Percentiles rank a stretch among this genome's conserved stretches.
These are phyloP conservation scores for Fusarium sp. DNA, from an alignment of 2,329 filamentous ascomycete genomes.

Conservation along the genomic window DNA sequence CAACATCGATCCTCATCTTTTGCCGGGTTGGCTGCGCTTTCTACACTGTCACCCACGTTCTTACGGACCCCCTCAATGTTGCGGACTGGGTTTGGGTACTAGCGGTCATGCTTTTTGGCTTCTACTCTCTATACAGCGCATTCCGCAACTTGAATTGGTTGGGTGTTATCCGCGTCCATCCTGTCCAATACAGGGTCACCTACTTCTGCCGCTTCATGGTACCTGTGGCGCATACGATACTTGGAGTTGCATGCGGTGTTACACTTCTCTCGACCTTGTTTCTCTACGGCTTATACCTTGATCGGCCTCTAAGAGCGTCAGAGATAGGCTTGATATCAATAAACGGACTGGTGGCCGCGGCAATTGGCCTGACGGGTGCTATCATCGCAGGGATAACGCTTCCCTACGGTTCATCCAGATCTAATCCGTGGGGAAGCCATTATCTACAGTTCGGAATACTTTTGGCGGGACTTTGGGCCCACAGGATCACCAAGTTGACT, in stretches of 20 bases:
- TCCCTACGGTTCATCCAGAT: constrained; percentile 6
- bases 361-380: constrained; percentile 32
- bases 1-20: constrained; percentile 26
- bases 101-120: constrained; percentile 37
- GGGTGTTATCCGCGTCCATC: constrained; percentile 22
- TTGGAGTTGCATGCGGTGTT: constrained; percentile 29
- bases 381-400: constrained; percentile 11
- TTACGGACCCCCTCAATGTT: constrained; percentile 36
- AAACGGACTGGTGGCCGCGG: constrained; percentile 21
- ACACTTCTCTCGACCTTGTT: constrained; percentile 32
- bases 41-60: constrained; percentile 31
- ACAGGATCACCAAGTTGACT: background rate
- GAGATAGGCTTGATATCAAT: constrained; percentile 25
- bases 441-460: constrained; percentile 32
- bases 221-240: constrained; percentile 31
- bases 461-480: constrained; percentile 5
- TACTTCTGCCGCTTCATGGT: constrained; percentile 16
- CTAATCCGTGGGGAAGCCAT: constrained; percentile 35
- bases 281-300: constrained; percentile 35
- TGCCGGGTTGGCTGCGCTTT: constrained; percentile 31
- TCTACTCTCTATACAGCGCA: constrained; percentile 31
- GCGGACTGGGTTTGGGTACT: constrained; percentile 41
- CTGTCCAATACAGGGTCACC: constrained; percentile 16
- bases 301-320: background rate
- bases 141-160: constrained; percentile 36